phyloP scores from a whole-genome alignment of 768 basidiomycete genomes.

The Termitomyces bulborhizus region DNA sequence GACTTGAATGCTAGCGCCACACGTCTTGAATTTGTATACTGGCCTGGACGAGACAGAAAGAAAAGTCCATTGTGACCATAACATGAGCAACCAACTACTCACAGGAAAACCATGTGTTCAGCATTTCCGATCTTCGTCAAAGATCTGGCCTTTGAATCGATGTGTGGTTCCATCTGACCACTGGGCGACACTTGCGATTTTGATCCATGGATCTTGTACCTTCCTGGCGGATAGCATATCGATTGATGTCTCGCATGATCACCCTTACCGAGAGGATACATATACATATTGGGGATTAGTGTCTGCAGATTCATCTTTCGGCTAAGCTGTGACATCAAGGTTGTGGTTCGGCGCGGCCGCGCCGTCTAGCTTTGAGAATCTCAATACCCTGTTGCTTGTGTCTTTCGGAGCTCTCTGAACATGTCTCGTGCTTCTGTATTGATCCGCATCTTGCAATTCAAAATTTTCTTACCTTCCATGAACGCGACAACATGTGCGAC shows the following conservation, averaged over 20 bases:
- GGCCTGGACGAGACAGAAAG: background rate
- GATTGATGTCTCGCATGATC: background rate
- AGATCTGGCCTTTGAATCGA: background rate
- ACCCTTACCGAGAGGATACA: no score
- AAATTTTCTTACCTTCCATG: conserved; percentile 8
- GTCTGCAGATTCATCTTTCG: background rate
- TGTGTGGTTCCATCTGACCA: background rate
- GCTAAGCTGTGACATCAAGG: background rate
- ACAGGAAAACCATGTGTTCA: background rate
- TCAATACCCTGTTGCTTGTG: conserved; percentile 3
- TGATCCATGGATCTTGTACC: background rate
- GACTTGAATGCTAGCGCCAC: background rate
- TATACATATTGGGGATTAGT: background rate
- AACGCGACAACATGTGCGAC: conserved; percentile 6
- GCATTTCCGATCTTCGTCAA: background rate
- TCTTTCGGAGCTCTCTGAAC: conserved; percentile 5
- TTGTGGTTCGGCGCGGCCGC: background rate
- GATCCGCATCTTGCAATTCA: background rate
- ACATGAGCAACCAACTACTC: background rate
- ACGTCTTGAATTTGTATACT: background rate
- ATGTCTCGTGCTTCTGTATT: background rate
- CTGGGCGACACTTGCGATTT: background rate
- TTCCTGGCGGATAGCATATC: no score
- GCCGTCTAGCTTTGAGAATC: background rate
- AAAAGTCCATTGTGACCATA: background rate